Evolutionary conservation across 2,329 filamentous ascomycete species (phyloP).

Genomic region (Rachicladosporium sp.): DNA sequence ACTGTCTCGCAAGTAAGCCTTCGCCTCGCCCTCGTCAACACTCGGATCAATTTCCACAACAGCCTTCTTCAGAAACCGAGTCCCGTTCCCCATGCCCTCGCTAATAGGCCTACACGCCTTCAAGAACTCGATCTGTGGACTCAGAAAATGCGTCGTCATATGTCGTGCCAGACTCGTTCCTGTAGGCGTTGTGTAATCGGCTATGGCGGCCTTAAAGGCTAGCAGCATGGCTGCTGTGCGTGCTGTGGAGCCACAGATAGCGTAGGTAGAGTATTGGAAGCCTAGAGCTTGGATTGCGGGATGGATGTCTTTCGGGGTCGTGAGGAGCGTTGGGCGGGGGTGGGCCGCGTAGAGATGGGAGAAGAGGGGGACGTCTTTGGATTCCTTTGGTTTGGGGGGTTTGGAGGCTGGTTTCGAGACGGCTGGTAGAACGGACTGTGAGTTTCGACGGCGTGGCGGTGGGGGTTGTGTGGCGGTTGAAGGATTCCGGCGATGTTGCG

Average conservation of each 20-base stretch:
- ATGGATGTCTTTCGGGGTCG: slow-evolving; percentile 61
- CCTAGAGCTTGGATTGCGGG: slow-evolving; percentile 75
- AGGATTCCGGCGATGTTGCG: too few species aligned
- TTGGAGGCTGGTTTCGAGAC: slow-evolving; percentile 5
- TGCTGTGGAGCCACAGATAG: slow-evolving; percentile 78
- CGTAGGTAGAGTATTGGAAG: slow-evolving; percentile 80
- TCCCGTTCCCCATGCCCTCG: slow-evolving; percentile 93
- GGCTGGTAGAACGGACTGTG: too few species aligned
- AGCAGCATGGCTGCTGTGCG: slow-evolving; percentile 77
- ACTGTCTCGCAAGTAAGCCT: slow-evolving; percentile 60
- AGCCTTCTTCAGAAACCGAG: slow-evolving; percentile 84
- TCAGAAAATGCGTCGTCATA: slow-evolving; percentile 80
- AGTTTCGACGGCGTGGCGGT: too few species aligned
- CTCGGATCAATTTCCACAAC: slow-evolving; percentile 86
- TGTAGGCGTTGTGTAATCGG: slow-evolving; percentile 79
- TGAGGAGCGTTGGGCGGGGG: slow-evolving; percentile 51
- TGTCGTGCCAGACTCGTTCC: slow-evolving; percentile 79
- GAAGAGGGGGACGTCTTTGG: slow-evolving; percentile 63
- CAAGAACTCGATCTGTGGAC: slow-evolving; percentile 89
- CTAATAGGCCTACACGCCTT: slow-evolving; percentile 90
- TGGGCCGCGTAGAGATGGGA: slow-evolving; percentile 56
- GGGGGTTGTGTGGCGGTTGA: too few species aligned
- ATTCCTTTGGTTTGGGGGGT: slow-evolving; percentile 36
- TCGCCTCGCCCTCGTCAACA: slow-evolving; percentile 68
- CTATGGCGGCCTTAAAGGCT: slow-evolving; percentile 86